These are phyloP conservation scores for Pterocarpus santalinus DNA, from an alignment of 306 rosid genomes.

Conservation along the genomic window DNA sequence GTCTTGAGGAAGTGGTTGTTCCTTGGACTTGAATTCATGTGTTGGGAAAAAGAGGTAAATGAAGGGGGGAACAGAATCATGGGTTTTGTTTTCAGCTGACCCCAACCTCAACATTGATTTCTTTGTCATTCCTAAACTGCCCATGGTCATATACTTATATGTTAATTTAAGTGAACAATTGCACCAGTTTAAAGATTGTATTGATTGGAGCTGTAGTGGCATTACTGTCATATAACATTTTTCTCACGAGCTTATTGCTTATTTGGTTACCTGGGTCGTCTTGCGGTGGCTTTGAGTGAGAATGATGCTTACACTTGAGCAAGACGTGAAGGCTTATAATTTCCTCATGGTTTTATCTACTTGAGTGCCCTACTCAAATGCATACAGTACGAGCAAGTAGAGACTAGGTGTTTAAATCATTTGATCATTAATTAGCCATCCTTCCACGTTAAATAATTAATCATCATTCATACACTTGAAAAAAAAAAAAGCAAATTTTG, in stretches of 20 bases:
- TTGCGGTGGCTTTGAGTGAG: conserved; percentile 29
- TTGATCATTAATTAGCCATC: conserved; percentile 12
- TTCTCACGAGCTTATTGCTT: conserved; percentile 15
- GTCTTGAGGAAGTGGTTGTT: conserved; percentile 57
- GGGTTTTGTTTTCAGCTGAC: conserved; percentile 38
- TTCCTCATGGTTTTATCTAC: conserved; percentile 38
- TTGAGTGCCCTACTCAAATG: conserved; percentile 44
- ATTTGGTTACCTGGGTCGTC: neutral
- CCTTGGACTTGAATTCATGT: conserved; percentile 65
- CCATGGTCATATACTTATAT: conserved; percentile 8
- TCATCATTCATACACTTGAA: neutral
- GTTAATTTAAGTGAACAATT: neutral
- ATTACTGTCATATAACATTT: neutral
- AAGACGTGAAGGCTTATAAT: conserved; percentile 6
- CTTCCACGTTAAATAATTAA: neutral
- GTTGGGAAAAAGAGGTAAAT: conserved; percentile 51
- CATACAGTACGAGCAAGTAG: conserved; percentile 19
- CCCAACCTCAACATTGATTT: neutral
- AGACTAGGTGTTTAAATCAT: conserved; percentile 25
- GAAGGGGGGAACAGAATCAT: conserved; percentile 62
- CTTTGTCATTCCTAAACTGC: conserved; percentile 32
- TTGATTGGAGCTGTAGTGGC: conserved; percentile 31
- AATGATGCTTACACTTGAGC: conserved; percentile 42
- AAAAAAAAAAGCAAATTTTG: no score
- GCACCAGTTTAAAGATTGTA: neutral